phyloP scores from a whole-genome alignment of 805 yeast species.

The Ogataea zsoltii region DNA sequence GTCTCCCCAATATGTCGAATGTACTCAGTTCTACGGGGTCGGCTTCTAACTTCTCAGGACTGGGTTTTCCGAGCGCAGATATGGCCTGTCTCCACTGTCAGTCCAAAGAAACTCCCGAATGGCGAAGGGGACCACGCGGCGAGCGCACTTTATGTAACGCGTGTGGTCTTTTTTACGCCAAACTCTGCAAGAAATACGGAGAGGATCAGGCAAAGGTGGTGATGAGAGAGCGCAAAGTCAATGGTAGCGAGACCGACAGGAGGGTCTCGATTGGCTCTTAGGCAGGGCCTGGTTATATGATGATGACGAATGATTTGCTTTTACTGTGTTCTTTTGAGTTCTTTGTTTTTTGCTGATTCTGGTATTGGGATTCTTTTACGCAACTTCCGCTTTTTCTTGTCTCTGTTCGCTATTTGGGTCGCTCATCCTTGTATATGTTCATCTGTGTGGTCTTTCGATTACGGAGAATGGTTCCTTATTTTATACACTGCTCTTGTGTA shows the following conservation, averaged over 20 bases:
- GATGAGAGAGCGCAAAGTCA: conserved; percentile 31
- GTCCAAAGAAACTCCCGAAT: conserved; percentile 70
- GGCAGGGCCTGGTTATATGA: not conserved
- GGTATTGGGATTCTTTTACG: not conserved
- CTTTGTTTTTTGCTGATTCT: not conserved
- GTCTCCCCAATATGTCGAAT: conserved; percentile 4
- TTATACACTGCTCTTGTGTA: not conserved
- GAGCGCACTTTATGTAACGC: conserved; percentile 78
- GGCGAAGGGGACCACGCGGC: conserved; percentile 83
- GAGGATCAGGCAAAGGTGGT: conserved; percentile 50
- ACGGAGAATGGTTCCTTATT: no score
- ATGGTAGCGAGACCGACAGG: conserved; percentile 31
- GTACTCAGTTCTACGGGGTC: no score
- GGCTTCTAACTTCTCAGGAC: not conserved
- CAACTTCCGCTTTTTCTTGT: not conserved
- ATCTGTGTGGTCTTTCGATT: no score
- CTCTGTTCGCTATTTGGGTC: not conserved
- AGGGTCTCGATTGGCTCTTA: conserved; percentile 23
- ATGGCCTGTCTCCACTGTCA: conserved; percentile 42
- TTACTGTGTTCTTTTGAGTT: no score
- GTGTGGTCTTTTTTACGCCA: conserved; percentile 76
- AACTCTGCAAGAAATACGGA: conserved; percentile 60
- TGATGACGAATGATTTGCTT: not conserved
- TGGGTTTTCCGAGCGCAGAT: conserved; percentile 6
- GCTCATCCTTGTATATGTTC: not conserved